Conservation (phyloP, 108 stramenopile species). For the Cylindrotheca fusiformis region DNA sequence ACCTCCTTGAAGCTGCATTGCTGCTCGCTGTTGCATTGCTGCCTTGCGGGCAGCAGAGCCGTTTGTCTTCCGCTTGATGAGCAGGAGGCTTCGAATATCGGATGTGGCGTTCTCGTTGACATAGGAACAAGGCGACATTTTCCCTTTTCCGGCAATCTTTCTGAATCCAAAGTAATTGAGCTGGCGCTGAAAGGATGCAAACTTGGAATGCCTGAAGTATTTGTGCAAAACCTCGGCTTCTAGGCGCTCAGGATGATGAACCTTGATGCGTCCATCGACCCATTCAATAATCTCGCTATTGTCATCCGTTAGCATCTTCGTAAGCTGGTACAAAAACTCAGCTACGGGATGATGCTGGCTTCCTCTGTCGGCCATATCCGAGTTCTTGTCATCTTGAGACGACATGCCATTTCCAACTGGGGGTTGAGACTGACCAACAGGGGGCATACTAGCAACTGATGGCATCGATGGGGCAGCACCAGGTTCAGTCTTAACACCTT, state of each 20-base stretch:
- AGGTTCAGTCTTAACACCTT: neutral
- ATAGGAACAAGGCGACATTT: conserved; percentile 92
- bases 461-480: conserved; percentile 1
- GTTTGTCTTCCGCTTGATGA: conserved; percentile 75
- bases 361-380: conserved; percentile 6
- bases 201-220: conserved; percentile 92
- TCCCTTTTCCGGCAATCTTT: conserved; percentile 91
- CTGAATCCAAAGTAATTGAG: conserved; percentile 92
- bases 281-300: conserved; percentile 86
- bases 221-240: conserved; percentile 77
- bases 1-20: conserved; percentile 18
- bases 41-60: conserved; percentile 66
- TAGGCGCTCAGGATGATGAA: conserved; percentile 76
- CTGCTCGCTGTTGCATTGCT: conserved; percentile 43
- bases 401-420: neutral
- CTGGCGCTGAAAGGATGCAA: conserved; percentile 86
- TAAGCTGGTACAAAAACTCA: conserved; percentile 87
- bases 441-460: neutral
- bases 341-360: conserved; percentile 35
- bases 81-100: conserved; percentile 79
- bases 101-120: conserved; percentile 84
- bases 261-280: conserved; percentile 69
- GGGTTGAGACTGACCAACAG: neutral
- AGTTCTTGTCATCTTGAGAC: conserved; percentile 4
- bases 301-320: conserved; percentile 89